phyloP scores from a whole-genome alignment of 1,139 yeast species.

The Kodamaea ohmeri region DNA sequence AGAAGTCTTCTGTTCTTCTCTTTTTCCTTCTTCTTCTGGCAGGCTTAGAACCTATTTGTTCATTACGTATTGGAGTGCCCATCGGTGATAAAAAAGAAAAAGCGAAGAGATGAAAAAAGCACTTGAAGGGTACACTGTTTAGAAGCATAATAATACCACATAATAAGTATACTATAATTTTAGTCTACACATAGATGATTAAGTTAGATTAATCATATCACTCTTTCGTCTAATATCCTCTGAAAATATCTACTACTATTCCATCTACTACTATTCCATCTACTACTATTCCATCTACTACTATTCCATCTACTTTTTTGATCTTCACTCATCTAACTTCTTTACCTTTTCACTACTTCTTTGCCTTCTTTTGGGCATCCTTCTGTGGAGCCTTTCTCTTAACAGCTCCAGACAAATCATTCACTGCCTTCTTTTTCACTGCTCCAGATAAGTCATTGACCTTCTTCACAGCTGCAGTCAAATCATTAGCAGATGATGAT shows the following conservation, averaged over 20 bases:
- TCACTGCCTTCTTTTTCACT: conserved; percentile 45
- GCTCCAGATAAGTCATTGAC: conserved; percentile 48
- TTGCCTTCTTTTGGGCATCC: conserved; percentile 14
- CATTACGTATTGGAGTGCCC: conserved; percentile 16
- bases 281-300: neutral
- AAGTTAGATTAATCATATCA: too few relatives aligned
- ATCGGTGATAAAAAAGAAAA: conserved; percentile 3
- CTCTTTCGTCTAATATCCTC: neutral
- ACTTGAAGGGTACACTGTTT: neutral
- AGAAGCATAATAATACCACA: too few relatives aligned
- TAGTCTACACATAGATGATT: too few relatives aligned
- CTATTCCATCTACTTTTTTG: neutral
- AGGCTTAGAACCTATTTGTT: conserved; percentile 10
- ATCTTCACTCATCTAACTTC: neutral
- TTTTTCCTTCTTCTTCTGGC: conserved; percentile 59
- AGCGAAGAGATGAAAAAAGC: neutral
- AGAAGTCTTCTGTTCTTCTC: conserved; percentile 71
- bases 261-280: neutral
- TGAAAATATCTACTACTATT: neutral
- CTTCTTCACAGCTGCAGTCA: conserved; percentile 15
- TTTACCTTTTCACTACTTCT: conserved; percentile 7
- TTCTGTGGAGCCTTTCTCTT: conserved; percentile 38
- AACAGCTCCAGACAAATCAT: conserved; percentile 58
- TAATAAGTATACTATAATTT: too few relatives aligned
- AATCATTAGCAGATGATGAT: conserved; percentile 10